Evolutionary conservation across 805 yeast species (phyloP).

Genomic region (Metschnikowia kunwiensis): DNA sequence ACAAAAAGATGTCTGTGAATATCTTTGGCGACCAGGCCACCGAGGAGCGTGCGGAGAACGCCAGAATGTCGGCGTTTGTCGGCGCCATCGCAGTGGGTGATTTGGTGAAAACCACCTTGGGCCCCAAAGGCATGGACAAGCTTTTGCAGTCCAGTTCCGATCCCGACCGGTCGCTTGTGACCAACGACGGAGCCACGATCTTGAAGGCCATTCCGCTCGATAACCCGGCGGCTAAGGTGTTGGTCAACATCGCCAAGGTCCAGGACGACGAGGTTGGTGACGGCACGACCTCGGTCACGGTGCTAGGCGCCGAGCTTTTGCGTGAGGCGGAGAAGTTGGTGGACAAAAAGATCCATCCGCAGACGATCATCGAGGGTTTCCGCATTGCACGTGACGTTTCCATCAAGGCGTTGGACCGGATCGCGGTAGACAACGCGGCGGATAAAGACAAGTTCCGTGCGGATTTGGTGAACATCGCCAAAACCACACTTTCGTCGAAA

Average conservation of each 20-base stretch:
- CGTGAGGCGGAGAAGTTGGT: conserved; percentile 93
- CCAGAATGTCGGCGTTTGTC: conserved; percentile 93
- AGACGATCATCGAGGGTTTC: conserved; percentile 93
- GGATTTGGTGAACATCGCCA: conserved; percentile 84
- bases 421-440: conserved; percentile 70
- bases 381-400: conserved; percentile 89
- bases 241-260: conserved; percentile 91
- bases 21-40: conserved; percentile 96
- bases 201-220: conserved; percentile 90
- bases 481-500: conserved; percentile 90
- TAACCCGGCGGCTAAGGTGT: conserved; percentile 94
- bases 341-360: conserved; percentile 94
- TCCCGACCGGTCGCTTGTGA: conserved; percentile 67
- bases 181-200: conserved; percentile 98
- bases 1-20: conserved; percentile 69
- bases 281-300: conserved; percentile 96
- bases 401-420: conserved; percentile 66
- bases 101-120: conserved; percentile 87
- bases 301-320: conserved; percentile 83
- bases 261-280: conserved; percentile 99
- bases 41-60: conserved; percentile 97
- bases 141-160: conserved; percentile 82
- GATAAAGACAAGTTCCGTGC: conserved; percentile 59
- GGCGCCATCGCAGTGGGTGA: conserved; percentile 99
- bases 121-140: conserved; percentile 99